Evolutionary conservation across 768 basidiomycete species (phyloP).

Genomic region (Rhodotorula paludigena): DNA sequence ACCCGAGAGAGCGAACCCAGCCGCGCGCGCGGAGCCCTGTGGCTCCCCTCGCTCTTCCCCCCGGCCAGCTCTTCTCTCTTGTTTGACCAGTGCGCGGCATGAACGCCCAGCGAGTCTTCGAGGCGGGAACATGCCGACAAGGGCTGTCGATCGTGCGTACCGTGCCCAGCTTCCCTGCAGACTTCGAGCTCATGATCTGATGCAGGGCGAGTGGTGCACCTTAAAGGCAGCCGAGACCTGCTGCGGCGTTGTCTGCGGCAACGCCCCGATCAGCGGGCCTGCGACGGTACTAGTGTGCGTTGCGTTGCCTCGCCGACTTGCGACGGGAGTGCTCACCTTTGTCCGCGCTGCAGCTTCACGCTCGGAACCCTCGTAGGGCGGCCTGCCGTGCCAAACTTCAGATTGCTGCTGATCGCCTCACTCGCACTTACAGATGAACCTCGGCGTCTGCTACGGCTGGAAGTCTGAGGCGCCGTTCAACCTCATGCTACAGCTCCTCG

Average conservation of each 20-base stretch:
- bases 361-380: no score
- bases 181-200: no score
- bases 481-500: slow-evolving; percentile 15
- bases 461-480: slow-evolving; percentile 24
- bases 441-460: slow-evolving; percentile 1
- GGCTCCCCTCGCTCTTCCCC: no score
- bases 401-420: neutral
- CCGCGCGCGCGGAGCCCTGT: no score
- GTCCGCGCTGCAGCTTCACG: no score
- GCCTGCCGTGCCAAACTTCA: no score
- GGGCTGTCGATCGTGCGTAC: slow-evolving; percentile 1
- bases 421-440: slow-evolving; percentile 1
- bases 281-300: slow-evolving; percentile 11
- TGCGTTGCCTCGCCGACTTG: no score
- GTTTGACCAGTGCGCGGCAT: no score
- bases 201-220: slow-evolving; percentile 17
- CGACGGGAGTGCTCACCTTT: no score
- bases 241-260: slow-evolving; percentile 11
- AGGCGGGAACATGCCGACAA: neutral
- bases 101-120: slow-evolving; percentile 22
- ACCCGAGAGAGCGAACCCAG: no score
- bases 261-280: slow-evolving; percentile 10
- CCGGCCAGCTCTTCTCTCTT: no score
- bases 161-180: neutral
- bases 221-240: neutral